Percentiles rank a stretch among this genome's conserved stretches.
Conservation (phyloP, 108 stramenopile genomes). For the Epipyxis sp. region DNA sequence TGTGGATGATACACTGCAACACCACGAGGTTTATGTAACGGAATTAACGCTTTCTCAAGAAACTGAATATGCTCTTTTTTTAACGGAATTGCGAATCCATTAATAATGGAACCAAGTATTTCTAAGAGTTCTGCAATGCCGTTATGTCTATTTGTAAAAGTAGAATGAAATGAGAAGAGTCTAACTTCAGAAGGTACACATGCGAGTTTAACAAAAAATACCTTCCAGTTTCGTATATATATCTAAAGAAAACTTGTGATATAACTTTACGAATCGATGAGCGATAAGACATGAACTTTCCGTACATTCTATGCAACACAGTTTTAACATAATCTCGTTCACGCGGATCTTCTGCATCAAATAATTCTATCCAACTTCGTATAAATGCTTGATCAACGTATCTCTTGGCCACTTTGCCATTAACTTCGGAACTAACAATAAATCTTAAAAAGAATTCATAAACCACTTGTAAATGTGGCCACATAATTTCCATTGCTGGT, state of each 20-base stretch:
- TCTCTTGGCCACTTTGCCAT: conserved; percentile 97
- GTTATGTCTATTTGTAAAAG: conserved; percentile 18
- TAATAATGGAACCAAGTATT: conserved; percentile 95
- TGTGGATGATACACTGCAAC: conserved; percentile 97
- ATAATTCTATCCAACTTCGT: conserved; percentile 72
- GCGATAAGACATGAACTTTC: conserved; percentile 98
- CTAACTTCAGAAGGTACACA: neutral
- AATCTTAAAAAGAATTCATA: conserved; percentile 99
- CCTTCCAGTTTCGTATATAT: conserved; percentile 90
- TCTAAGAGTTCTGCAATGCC: conserved; percentile 84
- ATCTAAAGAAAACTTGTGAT: conserved; percentile 91
- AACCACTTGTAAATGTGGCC: conserved; percentile 94
- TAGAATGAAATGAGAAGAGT: neutral
- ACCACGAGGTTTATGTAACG: conserved; percentile 95
- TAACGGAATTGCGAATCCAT: conserved; percentile 78
- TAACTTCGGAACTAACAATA: conserved; percentile 88
- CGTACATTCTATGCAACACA: conserved; percentile 96
- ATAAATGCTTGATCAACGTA: conserved; percentile 73
- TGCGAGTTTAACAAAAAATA: conserved; percentile 78
- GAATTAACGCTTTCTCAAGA: conserved; percentile 86
- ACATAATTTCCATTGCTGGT: conserved; percentile 89
- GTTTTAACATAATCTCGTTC: conserved; percentile 99
- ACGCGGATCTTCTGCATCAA: conserved; percentile 94
- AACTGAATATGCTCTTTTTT: conserved; percentile 97
- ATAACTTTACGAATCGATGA: conserved; percentile 93